A percentile compares a stretch with the other conserved stretches of the same genome.
Evolutionary conservation across 1,139 yeast species (phyloP).

Genomic region (Debaryomyces sp.): DNA sequence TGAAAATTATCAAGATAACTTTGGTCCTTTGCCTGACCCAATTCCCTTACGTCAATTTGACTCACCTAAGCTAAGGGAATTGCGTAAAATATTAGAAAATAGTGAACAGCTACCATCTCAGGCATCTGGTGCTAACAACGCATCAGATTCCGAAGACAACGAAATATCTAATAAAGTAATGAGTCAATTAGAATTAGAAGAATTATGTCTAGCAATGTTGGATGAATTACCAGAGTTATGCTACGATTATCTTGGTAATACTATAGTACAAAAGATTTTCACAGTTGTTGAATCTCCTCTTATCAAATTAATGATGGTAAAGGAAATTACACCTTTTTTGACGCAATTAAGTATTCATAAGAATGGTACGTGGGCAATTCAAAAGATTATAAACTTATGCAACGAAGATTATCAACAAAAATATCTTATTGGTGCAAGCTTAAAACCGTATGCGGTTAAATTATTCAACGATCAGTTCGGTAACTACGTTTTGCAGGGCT

Average conservation of each 20-base stretch:
- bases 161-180: slow-evolving; percentile 18
- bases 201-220: slow-evolving; percentile 79
- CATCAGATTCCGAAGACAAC: slow-evolving; percentile 13
- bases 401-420: slow-evolving; percentile 68
- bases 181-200: slow-evolving; percentile 68
- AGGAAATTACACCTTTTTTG: slow-evolving; percentile 74
- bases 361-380: slow-evolving; percentile 99
- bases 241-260: slow-evolving; percentile 92
- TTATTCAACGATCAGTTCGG: slow-evolving; percentile 95
- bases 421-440: slow-evolving; percentile 64
- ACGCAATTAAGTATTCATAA: slow-evolving; percentile 95
- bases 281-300: slow-evolving; percentile 66
- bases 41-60: slow-evolving; percentile 71
- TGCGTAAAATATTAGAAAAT: slow-evolving; percentile 57
- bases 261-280: slow-evolving; percentile 90
- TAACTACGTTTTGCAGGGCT: slow-evolving; percentile 93
- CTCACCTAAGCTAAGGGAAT: slow-evolving; percentile 74
- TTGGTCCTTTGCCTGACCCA: slow-evolving; percentile 75
- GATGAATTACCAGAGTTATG: slow-evolving; percentile 90
- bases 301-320: slow-evolving; percentile 79
- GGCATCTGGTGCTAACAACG: slow-evolving; percentile 7
- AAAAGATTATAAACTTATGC: slow-evolving; percentile 80
- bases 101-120: slow-evolving; percentile 26
- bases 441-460: slow-evolving; percentile 82
- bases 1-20: slow-evolving; percentile 45